Conservation (phyloP, 352 stramenopile genomes). For the Globisporangium spiculum region DNA sequence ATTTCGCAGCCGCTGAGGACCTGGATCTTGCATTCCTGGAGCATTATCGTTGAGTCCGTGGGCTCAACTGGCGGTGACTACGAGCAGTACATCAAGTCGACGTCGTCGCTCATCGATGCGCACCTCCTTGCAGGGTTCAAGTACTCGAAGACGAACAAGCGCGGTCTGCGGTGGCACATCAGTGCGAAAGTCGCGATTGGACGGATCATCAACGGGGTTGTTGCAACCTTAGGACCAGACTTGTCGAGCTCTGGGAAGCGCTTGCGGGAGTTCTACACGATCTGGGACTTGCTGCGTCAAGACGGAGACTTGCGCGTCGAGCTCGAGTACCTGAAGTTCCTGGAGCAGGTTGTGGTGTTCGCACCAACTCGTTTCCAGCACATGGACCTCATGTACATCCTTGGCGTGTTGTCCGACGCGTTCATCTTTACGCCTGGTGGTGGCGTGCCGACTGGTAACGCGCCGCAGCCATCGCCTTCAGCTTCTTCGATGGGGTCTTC, state of each 20-base stretch:
- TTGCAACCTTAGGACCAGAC: conserved; percentile 61
- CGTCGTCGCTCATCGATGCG: conserved; percentile 64
- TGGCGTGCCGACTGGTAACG: neutral
- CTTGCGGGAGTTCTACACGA: conserved; percentile 64
- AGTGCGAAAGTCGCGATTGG: conserved; percentile 58
- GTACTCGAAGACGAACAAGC: conserved; percentile 69
- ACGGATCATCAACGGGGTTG: conserved; percentile 65
- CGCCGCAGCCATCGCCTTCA: conserved; percentile 14
- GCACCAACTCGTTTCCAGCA: conserved; percentile 56
- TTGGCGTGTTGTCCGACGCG: conserved; percentile 53
- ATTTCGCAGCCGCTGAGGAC: conserved; percentile 73
- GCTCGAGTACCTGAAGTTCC: conserved; percentile 74
- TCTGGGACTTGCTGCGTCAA: conserved; percentile 70
- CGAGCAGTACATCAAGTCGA: conserved; percentile 79
- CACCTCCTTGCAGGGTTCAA: conserved; percentile 75
- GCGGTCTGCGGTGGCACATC: conserved; percentile 41
- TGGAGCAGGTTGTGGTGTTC: conserved; percentile 85
- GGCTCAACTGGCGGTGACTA: conserved; percentile 74
- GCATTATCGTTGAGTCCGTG: conserved; percentile 79
- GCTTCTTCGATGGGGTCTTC: conserved; percentile 16
- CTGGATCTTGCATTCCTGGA: conserved; percentile 84
- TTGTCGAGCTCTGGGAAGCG: conserved; percentile 37
- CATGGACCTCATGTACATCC: conserved; percentile 56
- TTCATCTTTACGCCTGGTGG: conserved; percentile 15
- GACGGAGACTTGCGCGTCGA: conserved; percentile 69